Evolutionary conservation across 805 yeast genomes (phyloP), one percentile per base, ranked within the genome.

Genomic region (Hyphopichia homilentoma): DNA sequence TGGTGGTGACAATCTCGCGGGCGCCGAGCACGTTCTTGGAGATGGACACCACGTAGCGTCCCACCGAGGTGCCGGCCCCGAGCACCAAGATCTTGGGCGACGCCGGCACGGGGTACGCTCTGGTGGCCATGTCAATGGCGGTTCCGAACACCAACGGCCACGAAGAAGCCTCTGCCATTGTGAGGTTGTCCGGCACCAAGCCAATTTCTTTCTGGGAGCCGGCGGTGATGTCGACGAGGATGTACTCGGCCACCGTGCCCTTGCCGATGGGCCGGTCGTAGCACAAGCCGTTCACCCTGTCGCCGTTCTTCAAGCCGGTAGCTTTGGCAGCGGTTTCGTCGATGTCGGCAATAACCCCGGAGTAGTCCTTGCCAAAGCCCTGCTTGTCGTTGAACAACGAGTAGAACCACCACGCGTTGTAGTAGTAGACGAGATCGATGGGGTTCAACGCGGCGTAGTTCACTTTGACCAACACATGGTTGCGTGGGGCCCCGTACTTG

Each of bases 41-140:
- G 25, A 83, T 52, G 52, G 79, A 84, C 21, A 76, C 60, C 4
- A 70, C 64, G 38, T 64, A 68, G 18, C 68, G 50, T 15, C 89
- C 88, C 11, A 82, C 88, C 9, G 80, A 59, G 1, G 94, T 78
- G 6, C 84, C 79, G 16, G 83, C 90, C 23, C 95, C 95, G 29
- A 83, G 60, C 14, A 85, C 68, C 29, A 84, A 62, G 4, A 82
- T 73, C 36, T 67, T 71, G 4, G 76, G 61, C 7, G 63, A 61
- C 7, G 63, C 61, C 23, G 59, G 62, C 14, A 73, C 57, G 21
- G 56, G 62, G 11, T 12, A 12, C 3, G 51, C 50, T 17, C 46
- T 32, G 6, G 51, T 48, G 19, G 71, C 51, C 30, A 67, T 48
- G 30, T 61, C 50, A 41, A 48, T 67, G 1, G 90, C 89, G 3